phyloP scores from a whole-genome alignment of 2,329 filamentous ascomycete genomes.

The Aspergillus amoenus region DNA sequence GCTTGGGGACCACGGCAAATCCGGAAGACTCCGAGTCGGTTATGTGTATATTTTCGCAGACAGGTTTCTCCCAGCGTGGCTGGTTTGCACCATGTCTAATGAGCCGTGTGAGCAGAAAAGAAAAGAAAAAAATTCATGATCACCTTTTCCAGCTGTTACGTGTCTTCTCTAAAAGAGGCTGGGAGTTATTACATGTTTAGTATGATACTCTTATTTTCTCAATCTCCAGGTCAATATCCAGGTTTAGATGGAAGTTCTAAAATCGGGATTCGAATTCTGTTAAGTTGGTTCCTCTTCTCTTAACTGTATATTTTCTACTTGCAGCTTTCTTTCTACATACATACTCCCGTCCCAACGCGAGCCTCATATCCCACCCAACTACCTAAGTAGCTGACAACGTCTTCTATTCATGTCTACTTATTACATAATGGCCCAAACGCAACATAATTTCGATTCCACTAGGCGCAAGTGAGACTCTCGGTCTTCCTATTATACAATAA shows the following conservation, averaged over 20 bases:
- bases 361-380: no score
- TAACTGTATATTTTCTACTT: no score
- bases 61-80: conserved; percentile 29
- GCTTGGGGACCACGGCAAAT: conserved; percentile 35
- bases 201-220: conserved; percentile 27
- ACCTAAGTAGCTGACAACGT: no score
- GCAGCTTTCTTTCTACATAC: no score
- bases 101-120: conserved; percentile 31
- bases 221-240: conserved; percentile 26
- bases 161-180: conserved; percentile 22
- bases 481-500: no score
- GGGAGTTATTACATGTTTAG: conserved; percentile 33
- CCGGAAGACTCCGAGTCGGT: conserved; percentile 27
- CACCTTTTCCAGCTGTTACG: conserved; percentile 34
- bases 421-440: no score
- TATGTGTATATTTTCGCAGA: conserved; percentile 31
- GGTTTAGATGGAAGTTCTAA: conserved; percentile 33
- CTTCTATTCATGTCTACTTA: no score
- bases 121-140: conserved; percentile 37
- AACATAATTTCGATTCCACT: no score
- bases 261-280: conserved; percentile 19
- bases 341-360: no score
- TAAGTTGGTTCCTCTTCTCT: background rate
- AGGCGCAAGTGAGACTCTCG: no score
- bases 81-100: conserved; percentile 31